phyloP scores from a whole-genome alignment of 306 rosid species.

The Lathyrus oleraceus region DNA sequence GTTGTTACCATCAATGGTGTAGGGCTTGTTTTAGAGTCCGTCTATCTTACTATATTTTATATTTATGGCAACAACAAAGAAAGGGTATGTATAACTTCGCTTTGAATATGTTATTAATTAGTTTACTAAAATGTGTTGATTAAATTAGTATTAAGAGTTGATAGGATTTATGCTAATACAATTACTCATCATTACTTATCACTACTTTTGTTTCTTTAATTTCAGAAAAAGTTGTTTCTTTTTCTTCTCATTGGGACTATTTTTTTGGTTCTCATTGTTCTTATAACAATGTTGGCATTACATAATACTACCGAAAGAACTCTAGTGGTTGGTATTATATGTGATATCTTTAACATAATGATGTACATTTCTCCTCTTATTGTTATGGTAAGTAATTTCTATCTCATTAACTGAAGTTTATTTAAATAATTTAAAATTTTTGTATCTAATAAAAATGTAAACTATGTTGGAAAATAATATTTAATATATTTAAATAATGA shows the following conservation, averaged over 20 bases:
- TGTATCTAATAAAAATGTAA: no score
- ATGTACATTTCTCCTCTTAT: conserved; percentile 73
- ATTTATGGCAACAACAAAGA: conserved; percentile 41
- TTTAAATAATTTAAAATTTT: no score
- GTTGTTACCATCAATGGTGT: conserved; percentile 58
- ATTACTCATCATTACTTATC: no score
- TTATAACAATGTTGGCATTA: conserved; percentile 25
- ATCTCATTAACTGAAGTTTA: neutral
- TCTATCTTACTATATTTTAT: conserved; percentile 53
- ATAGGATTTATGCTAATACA: no score
- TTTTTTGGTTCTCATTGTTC: conserved; percentile 41
- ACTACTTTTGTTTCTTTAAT: no score
- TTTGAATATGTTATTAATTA: neutral
- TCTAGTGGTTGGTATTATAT: conserved; percentile 57
- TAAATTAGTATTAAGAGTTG: no score
- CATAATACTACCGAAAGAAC: conserved; percentile 34
- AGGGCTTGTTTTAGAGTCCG: conserved; percentile 57
- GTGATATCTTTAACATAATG: conserved; percentile 62
- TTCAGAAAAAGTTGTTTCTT: no score
- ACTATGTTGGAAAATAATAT: no score
- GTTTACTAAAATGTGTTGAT: no score
- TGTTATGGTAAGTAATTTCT: conserved; percentile 47
- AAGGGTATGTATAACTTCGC: conserved; percentile 39
- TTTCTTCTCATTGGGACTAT: conserved; percentile 2
- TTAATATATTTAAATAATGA: no score